A percentile compares a stretch with the other conserved stretches of the same genome.
phyloP scores from a whole-genome alignment of 495 filamentous ascomycete genomes.

The Podospora bellae-mahoneyi region DNA sequence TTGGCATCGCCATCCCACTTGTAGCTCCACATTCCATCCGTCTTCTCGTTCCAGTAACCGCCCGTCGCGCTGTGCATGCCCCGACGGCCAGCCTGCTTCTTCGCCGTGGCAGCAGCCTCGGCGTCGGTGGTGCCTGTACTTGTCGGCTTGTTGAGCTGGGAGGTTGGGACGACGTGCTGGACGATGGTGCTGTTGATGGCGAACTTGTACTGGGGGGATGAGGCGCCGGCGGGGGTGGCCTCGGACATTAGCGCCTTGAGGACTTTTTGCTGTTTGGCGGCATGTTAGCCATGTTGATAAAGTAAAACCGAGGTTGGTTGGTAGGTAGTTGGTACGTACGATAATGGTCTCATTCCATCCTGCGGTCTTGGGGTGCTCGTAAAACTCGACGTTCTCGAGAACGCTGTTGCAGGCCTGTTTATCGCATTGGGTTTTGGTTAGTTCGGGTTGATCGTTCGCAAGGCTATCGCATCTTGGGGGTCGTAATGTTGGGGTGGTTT shows the following conservation, averaged over 20 bases:
- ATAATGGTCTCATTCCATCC: conserved; percentile 91
- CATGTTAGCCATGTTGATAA: not conserved
- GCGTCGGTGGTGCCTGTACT: not conserved
- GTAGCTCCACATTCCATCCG: conserved; percentile 95
- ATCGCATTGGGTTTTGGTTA: not conserved
- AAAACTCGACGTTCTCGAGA: conserved; percentile 64
- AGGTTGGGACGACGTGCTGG: conserved; percentile 68
- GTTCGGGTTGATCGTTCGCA: not conserved
- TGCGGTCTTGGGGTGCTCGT: conserved; percentile 76
- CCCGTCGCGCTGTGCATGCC: conserved; percentile 96
- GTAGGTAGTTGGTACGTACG: conserved; percentile 48
- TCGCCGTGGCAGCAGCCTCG: conserved; percentile 43
- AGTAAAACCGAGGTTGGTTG: too few relatives aligned
- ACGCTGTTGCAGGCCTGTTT: conserved; percentile 76
- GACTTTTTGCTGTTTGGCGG: conserved; percentile 64
- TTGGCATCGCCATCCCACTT: conserved; percentile 84
- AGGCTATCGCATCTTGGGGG: not conserved
- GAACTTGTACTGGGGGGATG: conserved; percentile 71
- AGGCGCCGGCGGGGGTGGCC: conserved; percentile 56
- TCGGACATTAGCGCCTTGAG: conserved; percentile 83
- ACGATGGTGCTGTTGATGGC: conserved; percentile 97
- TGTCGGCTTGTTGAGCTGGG: conserved; percentile 49
- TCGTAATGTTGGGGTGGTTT: not conserved
- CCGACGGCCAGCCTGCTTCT: conserved; percentile 69
- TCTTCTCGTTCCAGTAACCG: conserved; percentile 96